Base-by-base conservation (phyloP, 1,139 yeast species). In the Candida tetrigidarum region DNA sequence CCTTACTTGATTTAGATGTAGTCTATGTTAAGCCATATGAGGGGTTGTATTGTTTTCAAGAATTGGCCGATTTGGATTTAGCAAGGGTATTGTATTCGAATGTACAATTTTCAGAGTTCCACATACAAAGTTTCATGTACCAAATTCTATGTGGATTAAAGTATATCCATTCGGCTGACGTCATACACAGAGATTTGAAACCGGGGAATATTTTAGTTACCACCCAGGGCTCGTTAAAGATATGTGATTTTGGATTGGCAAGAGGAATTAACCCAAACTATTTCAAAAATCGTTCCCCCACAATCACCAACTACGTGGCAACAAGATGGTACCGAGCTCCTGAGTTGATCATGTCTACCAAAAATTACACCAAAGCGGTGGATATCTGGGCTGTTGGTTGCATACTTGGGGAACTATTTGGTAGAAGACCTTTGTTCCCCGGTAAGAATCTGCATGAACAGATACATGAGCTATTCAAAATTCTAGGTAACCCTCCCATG, bases 321-420 rank as follows among this genome's bases (percentile, higher is more conserved):
- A 92, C 98, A 0, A 70, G 98, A 49, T 92, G 97, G 97, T 92
- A 92, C 60, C 70, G 97, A 43, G 97, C 97, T 0, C 98, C 98
- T 0, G 98, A 92, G 59, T 72, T 92, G 45, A 81, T 91, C 50
- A 69, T 91, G 47, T 80, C 88, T 18, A 76, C 78, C 42, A 74
- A 77, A 47, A 69, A 66, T 45, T 70, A 83, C 57, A 68, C 77
- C 18, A 80, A 81, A 50, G 67, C 85, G 2, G 83, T 86, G 40
- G 96, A 86, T 62, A 67, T 86, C 64, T 86, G 96, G 96, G 86
- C 93, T 1, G 76, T 83, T 25, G 95, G 95, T 0, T 86, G 95
- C 56, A 85, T 86, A n/a, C 63, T 86, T 46, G 92, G 81, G 0
- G 95, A 86, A 57, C 68, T 86, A 36, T 86, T 84, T 54, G 89